Evolutionary conservation across 2,329 filamentous ascomycete genomes (phyloP), one percentile per base, ranked within the genome.

Genomic region (Zalaria sp.): DNA sequence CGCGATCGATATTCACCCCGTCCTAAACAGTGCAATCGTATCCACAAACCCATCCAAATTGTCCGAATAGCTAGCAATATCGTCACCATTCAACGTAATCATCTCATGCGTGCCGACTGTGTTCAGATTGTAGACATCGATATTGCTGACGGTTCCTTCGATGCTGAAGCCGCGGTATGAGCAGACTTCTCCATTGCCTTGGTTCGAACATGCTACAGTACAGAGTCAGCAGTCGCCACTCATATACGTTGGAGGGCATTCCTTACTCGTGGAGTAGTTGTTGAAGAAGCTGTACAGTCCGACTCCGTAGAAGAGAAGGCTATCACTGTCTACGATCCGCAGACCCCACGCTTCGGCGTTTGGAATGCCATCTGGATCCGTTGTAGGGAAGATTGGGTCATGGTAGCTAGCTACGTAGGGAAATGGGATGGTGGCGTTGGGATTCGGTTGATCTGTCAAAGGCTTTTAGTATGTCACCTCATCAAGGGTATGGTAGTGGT

Each of bases 251-350:
- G 26, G n/a, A 32, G 29, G 26, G 34, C 5, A 25, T 49, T 18
- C 18, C 18, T 18, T 18, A 18, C 18, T 18, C 0, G 63, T 67
- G 45, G 54, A 67, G 59, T 81, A 81, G 57, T 80, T 75, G 55
- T 72, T 67, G 55, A 81, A 83, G 65, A 81, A 82, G 3, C 69
- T 75, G 59, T 84, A 85, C 9, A 82, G 52, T 0, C 80, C 81
- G 0, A 72, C 73, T 5, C 79, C 78, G 50, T 81, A 79, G 25
- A 75, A 59, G 11, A 71, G 59, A 8, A 83, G 59, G 52, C 73
- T 67, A 37, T 61, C 62, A 31, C 69, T 73, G 47, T 71, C 63
- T 35, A 79, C 51, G 32, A 84, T 66, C 5, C 79, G 68, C 27
- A 84, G 61, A 1, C 75, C 80, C 78, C 79, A 83, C 0, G 77